Percentiles rank a stretch among this genome's conserved stretches.
Evolutionary conservation across 1,139 yeast genomes (phyloP).

Genomic region (Zygosaccharomyces sapae): DNA sequence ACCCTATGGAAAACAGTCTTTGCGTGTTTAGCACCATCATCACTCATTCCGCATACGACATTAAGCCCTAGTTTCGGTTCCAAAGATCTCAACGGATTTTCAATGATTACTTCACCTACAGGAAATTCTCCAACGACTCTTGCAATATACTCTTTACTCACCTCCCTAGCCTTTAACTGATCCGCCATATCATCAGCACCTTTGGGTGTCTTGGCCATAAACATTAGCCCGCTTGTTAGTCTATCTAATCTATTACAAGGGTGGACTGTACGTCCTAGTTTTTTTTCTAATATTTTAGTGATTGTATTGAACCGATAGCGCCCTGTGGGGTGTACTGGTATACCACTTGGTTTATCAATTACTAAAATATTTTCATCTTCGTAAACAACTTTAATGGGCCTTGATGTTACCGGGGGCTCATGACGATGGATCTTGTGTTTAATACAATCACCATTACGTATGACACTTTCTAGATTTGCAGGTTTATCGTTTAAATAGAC

Average conservation of each 20-base stretch:
- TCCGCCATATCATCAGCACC: constrained; percentile 76
- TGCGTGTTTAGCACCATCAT: constrained; percentile 62
- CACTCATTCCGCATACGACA: constrained; percentile 47
- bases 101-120: constrained; percentile 48
- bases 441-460: constrained; percentile 80
- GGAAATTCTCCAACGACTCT: constrained; percentile 86
- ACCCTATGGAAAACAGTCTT: constrained; percentile 42
- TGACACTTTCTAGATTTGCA: constrained; percentile 61
- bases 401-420: constrained; percentile 82
- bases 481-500: constrained; percentile 66
- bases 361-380: constrained; percentile 79
- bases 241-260: constrained; percentile 92
- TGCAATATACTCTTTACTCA: constrained; percentile 80
- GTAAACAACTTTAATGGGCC: constrained; percentile 65
- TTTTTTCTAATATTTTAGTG: constrained; percentile 74
- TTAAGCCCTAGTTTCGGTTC: constrained; percentile 80
- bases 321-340: constrained; percentile 97
- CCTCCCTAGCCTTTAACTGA: constrained; percentile 71
- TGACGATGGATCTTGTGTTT: constrained; percentile 82
- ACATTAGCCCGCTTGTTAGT: constrained; percentile 91
- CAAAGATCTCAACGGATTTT: constrained; percentile 64
- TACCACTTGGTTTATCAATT: constrained; percentile 90
- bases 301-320: constrained; percentile 82
- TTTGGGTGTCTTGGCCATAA: constrained; percentile 75
- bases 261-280: constrained; percentile 60